These are phyloP conservation scores for Arthrinium phaeospermum DNA, from an alignment of 2,329 filamentous ascomycete species.

Conservation along the genomic window DNA sequence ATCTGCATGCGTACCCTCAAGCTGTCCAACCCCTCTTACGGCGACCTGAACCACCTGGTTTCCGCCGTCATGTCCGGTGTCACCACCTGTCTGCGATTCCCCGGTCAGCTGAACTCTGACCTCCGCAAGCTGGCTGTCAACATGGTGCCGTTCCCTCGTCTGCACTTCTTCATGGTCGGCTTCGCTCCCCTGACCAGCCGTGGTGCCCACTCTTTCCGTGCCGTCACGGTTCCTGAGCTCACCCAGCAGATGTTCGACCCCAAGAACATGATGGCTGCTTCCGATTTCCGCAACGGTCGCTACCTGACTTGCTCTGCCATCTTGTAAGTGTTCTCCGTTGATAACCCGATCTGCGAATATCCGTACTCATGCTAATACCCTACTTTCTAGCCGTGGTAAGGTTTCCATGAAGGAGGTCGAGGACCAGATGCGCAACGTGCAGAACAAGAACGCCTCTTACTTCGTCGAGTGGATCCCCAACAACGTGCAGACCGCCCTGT, in stretches of 20 bases:
- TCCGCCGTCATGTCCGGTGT: conserved; percentile 99
- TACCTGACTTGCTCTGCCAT: conserved; percentile 99
- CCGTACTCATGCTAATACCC: conserved; percentile 38
- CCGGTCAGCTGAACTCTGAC: conserved; percentile 99
- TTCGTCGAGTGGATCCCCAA: conserved; percentile 99
- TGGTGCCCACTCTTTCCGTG: conserved; percentile 93
- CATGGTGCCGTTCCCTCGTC: conserved; percentile 99
- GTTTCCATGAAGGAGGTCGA: conserved; percentile 99
- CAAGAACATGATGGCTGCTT: conserved; percentile 99
- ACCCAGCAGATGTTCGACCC: conserved; percentile 99
- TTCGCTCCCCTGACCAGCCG: conserved; percentile 97
- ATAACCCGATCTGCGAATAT: conserved; percentile 32
- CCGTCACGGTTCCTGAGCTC: conserved; percentile 95
- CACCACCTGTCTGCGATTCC: conserved; percentile 98
- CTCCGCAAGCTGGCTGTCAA: conserved; percentile 99
- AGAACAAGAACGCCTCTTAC: conserved; percentile 99
- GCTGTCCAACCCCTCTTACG: conserved; percentile 97
- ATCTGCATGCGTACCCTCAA: conserved; percentile 99
- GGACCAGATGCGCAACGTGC: conserved; percentile 99
- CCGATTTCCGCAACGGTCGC: conserved; percentile 99
- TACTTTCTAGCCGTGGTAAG: conserved; percentile 81
- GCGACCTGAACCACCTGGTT: conserved; percentile 98
- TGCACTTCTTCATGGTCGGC: conserved; percentile 99
- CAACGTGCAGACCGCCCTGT: conserved; percentile 99
- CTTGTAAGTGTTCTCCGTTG: conserved; percentile 54